Conservation (phyloP, 345 rosid species). For the Citrus maxima region DNA sequence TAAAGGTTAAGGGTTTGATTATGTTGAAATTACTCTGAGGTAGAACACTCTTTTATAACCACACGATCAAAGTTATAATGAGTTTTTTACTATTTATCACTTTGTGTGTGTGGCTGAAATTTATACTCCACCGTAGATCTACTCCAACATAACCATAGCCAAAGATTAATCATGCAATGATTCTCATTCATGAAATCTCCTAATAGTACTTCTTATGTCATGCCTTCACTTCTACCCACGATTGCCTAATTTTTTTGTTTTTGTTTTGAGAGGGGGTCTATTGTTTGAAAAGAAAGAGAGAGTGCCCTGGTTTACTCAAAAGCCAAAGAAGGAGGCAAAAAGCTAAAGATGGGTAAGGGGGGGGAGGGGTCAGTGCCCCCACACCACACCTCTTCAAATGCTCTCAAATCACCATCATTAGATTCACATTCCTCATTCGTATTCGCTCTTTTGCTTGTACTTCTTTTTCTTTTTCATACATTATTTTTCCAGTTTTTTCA, state of each 20-base stretch:
- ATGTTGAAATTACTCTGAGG: too few species aligned
- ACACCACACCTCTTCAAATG: background rate
- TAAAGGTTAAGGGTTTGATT: background rate
- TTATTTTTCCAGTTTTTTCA: background rate
- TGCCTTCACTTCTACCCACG: background rate
- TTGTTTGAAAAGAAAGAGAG: background rate
- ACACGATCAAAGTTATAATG: too few species aligned
- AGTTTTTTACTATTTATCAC: fast-evolving
- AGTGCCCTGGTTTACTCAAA: background rate
- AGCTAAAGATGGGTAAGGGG: constrained; percentile 9
- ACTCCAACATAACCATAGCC: too few species aligned
- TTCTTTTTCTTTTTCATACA: too few species aligned
- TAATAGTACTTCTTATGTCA: background rate
- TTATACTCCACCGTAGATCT: too few species aligned
- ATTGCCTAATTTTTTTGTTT: background rate
- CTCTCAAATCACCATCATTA: constrained; percentile 24
- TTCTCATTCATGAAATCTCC: background rate
- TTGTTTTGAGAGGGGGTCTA: background rate
- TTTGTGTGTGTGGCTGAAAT: fast-evolving
- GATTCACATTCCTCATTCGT: background rate
- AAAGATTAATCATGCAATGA: background rate
- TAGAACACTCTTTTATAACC: too few species aligned
- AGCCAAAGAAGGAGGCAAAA: constrained; percentile 4
- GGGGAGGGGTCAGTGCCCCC: background rate
- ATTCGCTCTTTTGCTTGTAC: background rate